Evolutionary conservation across 345 rosid species (phyloP).

Genomic region (Iberis pinnata): DNA sequence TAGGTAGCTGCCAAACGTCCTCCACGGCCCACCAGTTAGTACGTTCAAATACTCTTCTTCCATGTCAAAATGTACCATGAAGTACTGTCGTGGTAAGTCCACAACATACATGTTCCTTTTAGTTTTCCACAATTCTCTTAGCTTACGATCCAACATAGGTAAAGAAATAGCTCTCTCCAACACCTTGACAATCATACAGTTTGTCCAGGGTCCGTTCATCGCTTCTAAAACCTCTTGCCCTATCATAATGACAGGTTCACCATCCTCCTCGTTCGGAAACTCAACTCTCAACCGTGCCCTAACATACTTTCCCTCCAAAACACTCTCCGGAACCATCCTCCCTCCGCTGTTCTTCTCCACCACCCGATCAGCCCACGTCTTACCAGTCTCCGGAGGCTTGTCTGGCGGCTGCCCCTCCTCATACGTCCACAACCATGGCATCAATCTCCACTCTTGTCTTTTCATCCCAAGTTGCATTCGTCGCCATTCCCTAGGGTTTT

Average conservation of each 20-base stretch:
- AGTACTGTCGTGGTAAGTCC: background rate
- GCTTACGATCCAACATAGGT: background rate
- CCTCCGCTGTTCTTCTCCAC: no score
- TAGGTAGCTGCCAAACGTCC: no score
- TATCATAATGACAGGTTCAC: background rate
- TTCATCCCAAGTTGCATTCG: no score
- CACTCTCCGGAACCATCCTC: background rate
- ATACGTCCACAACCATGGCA: no score
- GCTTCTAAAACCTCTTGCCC: background rate
- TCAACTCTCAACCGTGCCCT: background rate
- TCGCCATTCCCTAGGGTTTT: no score
- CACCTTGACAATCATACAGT: background rate
- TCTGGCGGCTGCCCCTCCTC: no score
- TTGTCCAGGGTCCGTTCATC: background rate
- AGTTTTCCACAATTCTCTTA: background rate
- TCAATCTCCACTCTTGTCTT: no score
- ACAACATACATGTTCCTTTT: background rate
- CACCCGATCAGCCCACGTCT: no score
- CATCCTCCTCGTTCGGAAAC: background rate
- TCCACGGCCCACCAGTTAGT: no score
- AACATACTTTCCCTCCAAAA: background rate
- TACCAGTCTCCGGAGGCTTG: no score
- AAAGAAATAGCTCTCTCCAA: background rate
- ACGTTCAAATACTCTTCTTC: no score
- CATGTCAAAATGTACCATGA: background rate